Evolutionary conservation across 805 yeast species (phyloP), one percentile per base, ranked within the genome.

Genomic region (Komagataella pseudopastoris): DNA sequence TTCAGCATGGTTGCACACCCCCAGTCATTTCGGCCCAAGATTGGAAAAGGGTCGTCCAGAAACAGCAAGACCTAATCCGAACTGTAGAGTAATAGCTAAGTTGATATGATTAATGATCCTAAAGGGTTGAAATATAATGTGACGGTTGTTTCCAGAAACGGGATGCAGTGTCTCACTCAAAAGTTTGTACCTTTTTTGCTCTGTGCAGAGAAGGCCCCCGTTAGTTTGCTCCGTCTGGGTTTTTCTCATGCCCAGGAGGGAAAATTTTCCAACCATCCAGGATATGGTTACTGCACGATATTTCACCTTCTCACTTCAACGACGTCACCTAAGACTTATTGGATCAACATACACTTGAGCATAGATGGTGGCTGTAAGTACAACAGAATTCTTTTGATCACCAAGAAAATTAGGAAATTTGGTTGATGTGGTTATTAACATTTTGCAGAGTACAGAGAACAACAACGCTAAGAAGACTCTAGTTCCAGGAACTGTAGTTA

Each of bases 401-500:
- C 86, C 67, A 85, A 81, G 80, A 84, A 86, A 30, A 30, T 8
- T 10, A 6, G 14, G 80, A 84, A 86, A 30, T 10, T 30, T 10
- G 39, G 14, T 10, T 30, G 39, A 30, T 30, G 12, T 30, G 39
- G 14, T 30, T 30, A 30, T 30, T 30, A 30, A 30, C 39, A 30
- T 30, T 30, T 8, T 30, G n/a, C 39, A 30, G 39, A 30, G 39
- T 30, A 30, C n/a, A 88, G 89, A 30, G 39, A 30, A 30, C 39
- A 30, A 30, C 39, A 30, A 30, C 39, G 39, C 39, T 30, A 89
- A 98, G 76, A 80, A 95, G 68, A 85, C 96, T 59, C 80, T 91
- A 69, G 95, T 86, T 63, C 97, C 97, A 75, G 99, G 99, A 74
- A 86, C 97, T 69, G 97, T 91, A 63, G 80, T 93, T 72, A 91